Evolutionary conservation across 208 protist species (phyloP), one percentile per base, ranked within the genome.

Genomic region (Polymyxa betae): DNA sequence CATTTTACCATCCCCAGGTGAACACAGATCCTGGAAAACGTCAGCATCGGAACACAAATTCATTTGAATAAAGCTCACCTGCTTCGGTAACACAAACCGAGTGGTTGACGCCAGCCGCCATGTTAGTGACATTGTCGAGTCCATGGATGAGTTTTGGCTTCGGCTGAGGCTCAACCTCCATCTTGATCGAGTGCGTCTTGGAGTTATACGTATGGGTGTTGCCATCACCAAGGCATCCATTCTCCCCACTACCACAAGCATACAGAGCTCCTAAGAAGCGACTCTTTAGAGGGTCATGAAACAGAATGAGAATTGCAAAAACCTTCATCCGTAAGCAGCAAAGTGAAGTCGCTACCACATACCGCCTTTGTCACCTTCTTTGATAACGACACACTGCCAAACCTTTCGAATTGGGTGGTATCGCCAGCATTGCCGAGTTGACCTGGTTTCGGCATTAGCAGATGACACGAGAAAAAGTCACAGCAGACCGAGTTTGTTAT

Each of bases 131-230:
- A 43, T 35, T 45, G 40, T 35, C 16, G 72, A 82, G n/a, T 5
- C 72, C 72, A 82, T 5, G 72, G n/a, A 82, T 43, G 72, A 16
- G 16, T 82, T 43, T 35, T 5, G 72, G 72, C 16, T 5, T 35
- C 5, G 72, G 72, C n/a, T 82, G 72, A 20, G 72, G 16, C n/a
- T 82, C 72, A 5, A 82, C 40, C 40, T 82, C 72, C 72, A 82
- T 82, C 72, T 82, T 82, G 72, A 82, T 82, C 72, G 72, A 82
- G 40, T n/a, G 5, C 5, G 35, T 35, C 72, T 82, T 82, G 5
- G n/a, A 5, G n/a, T 82, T 82, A n/a, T 45, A 82, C 72, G n/a
- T 82, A 43, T 82, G 72, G n/a, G 72, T 82, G 72, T n/a, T 82
- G 5, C 72, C 72, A 43, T 82, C 72, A n/a, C 72, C 72, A 35